Conservation (phyloP, 1,139 yeast species). For the Debaryomyces singareniensis region DNA sequence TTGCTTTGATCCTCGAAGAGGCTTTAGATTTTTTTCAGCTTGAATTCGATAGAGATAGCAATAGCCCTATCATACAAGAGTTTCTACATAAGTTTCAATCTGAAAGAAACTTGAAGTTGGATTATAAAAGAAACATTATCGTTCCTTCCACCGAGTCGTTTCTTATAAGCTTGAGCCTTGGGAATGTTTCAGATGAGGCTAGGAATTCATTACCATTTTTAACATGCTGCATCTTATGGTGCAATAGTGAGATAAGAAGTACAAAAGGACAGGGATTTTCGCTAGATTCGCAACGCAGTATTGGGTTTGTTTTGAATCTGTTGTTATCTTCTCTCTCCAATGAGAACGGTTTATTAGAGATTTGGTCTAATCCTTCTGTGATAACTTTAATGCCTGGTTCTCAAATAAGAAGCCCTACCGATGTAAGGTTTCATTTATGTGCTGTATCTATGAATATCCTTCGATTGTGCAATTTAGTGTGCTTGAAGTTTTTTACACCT, state of each 20-base stretch:
- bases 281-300: neutral
- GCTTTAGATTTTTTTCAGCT: too few species aligned
- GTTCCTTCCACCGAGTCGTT: too few species aligned
- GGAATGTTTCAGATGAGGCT: neutral
- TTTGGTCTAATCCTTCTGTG: neutral
- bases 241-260: conserved; percentile 26
- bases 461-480: neutral
- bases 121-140: too few species aligned
- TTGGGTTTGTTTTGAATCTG: neutral
- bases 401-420: neutral
- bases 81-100: too few species aligned
- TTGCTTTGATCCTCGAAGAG: too few species aligned
- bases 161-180: too few species aligned
- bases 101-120: too few species aligned
- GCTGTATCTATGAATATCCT: neutral
- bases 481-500: neutral
- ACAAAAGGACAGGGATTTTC: conserved; percentile 12
- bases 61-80: too few species aligned
- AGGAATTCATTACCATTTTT: conserved; percentile 18
- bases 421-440: neutral
- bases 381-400: neutral
- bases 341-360: neutral
- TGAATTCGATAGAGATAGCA: too few species aligned
- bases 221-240: conserved; percentile 20
- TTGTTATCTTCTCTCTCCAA: neutral